These are phyloP conservation scores for Alternaria triticina DNA, from an alignment of 2,329 filamentous ascomycete species.

Conservation along the genomic window DNA sequence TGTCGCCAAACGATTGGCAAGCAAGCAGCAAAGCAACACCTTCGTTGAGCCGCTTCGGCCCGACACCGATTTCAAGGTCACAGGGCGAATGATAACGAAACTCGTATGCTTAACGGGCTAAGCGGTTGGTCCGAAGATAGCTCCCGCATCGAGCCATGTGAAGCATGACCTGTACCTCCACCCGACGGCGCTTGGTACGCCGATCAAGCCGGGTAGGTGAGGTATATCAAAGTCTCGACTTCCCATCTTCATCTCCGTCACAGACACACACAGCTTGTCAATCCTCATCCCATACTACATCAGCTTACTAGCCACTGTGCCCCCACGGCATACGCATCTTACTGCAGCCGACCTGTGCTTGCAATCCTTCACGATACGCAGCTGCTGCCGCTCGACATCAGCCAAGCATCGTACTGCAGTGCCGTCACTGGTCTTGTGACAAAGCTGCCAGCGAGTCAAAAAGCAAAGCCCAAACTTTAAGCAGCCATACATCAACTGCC, in stretches of 20 bases:
- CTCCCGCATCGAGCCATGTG: constrained; percentile 26
- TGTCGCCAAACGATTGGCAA: constrained; percentile 1
- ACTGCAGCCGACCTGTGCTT: constrained; percentile 32
- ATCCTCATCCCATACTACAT: constrained; percentile 27
- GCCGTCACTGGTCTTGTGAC: constrained; percentile 45
- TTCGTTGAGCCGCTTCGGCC: constrained; percentile 20
- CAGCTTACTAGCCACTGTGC: constrained; percentile 15
- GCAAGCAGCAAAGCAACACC: constrained; percentile 10
- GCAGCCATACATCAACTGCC: constrained; percentile 32
- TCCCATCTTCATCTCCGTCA: constrained; percentile 20
- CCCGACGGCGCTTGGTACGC: constrained; percentile 26
- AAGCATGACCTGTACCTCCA: constrained; percentile 36
- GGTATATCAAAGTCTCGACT: constrained; percentile 42
- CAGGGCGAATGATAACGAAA: constrained; percentile 24
- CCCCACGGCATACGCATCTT: constrained; percentile 40
- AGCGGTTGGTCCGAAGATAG: constrained; percentile 29
- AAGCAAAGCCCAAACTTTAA: constrained; percentile 26
- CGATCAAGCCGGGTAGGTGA: constrained; percentile 30
- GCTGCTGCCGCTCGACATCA: constrained; percentile 20
- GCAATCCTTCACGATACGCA: constrained; percentile 29
- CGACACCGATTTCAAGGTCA: constrained; percentile 10
- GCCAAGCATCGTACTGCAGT: constrained; percentile 43
- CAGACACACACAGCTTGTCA: constrained; percentile 17
- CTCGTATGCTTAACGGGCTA: constrained; percentile 13
- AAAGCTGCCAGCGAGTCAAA: constrained; percentile 29